Evolutionary conservation across 306 rosid genomes (phyloP).

Genomic region (Vigna angularis): DNA sequence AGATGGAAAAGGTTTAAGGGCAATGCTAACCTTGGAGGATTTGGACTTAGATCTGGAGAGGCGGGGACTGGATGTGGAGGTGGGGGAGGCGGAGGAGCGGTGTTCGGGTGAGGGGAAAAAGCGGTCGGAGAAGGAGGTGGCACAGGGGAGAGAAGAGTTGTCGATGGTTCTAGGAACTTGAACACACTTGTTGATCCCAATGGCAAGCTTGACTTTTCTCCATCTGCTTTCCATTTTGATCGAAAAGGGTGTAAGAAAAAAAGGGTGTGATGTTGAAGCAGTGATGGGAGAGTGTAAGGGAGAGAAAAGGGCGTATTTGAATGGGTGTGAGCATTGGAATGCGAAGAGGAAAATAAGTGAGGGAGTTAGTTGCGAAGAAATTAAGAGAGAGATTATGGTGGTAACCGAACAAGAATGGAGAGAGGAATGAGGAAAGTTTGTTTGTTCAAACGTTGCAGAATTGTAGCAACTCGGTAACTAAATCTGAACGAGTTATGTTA

Average conservation of each 20-base stretch:
- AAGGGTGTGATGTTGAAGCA: constrained; percentile 31
- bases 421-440: neutral
- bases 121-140: constrained; percentile 48
- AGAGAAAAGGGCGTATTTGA: neutral
- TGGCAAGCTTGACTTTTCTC: constrained; percentile 82
- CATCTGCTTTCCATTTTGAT: constrained; percentile 74
- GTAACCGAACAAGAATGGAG: neutral
- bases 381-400: neutral
- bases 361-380: neutral
- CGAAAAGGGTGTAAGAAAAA: neutral
- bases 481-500: neutral
- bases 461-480: neutral
- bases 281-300: neutral
- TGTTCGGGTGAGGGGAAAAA: constrained; percentile 39
- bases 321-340: constrained; percentile 16
- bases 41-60: constrained; percentile 62
- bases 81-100: constrained; percentile 60
- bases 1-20: constrained; percentile 21
- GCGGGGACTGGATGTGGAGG: constrained; percentile 66
- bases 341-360: neutral
- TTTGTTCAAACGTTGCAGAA: neutral
- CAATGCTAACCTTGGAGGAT: constrained; percentile 78
- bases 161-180: constrained; percentile 60
- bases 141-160: constrained; percentile 48
- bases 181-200: constrained; percentile 65